A percentile compares a stretch with the other conserved stretches of the same genome.
Conservation (phyloP, 805 yeast species). For the Yamadazyma laniorum region DNA sequence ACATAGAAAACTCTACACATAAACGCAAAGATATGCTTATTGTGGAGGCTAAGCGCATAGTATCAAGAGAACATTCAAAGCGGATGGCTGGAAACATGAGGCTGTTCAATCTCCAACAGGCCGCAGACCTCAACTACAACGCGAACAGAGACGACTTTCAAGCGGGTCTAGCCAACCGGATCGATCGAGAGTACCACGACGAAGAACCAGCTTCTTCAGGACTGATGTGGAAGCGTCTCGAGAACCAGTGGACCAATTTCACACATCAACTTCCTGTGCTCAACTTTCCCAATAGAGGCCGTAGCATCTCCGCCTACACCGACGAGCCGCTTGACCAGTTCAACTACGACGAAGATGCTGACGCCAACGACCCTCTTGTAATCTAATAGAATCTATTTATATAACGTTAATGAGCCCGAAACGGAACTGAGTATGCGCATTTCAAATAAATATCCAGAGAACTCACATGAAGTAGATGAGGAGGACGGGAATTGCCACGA, state of each 20-base stretch:
- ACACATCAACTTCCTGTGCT: constrained; percentile 4
- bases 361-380: no score
- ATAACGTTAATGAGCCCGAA: no score
- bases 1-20: constrained; percentile 18
- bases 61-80: constrained; percentile 31
- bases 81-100: constrained; percentile 22
- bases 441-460: no score
- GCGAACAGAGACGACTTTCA: constrained; percentile 25
- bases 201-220: constrained; percentile 4
- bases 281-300: neutral
- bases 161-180: constrained; percentile 19
- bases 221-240: constrained; percentile 22
- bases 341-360: constrained; percentile 35
- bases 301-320: constrained; percentile 14
- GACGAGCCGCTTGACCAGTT: constrained; percentile 31
- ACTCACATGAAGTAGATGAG: no score
- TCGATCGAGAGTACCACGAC: constrained; percentile 21
- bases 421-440: no score
- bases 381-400: no score
- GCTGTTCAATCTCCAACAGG: constrained; percentile 24
- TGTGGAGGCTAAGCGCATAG: constrained; percentile 42
- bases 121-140: constrained; percentile 30
- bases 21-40: constrained; percentile 36
- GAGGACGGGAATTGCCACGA: no score
- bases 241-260: constrained; percentile 8